Evolutionary conservation across 768 basidiomycete genomes (phyloP).

Genomic region (Suillus decipiens): DNA sequence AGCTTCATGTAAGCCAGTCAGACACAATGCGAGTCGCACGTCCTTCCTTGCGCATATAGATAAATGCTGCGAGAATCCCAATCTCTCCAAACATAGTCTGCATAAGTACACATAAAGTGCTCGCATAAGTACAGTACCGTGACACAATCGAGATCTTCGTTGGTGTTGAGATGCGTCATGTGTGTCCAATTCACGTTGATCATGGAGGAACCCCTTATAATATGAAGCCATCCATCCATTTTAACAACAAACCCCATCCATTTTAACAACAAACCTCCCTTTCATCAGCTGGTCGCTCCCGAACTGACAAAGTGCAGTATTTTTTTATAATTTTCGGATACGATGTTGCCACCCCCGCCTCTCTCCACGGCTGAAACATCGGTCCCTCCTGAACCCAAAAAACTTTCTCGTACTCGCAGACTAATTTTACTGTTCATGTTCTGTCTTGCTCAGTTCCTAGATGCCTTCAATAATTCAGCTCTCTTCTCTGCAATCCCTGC

Average conservation of each 20-base stretch:
- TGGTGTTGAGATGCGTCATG: background rate
- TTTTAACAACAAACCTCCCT: too few relatives aligned
- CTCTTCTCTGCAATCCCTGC: conserved; percentile 42
- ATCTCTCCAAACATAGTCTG: too few relatives aligned
- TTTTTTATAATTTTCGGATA: background rate
- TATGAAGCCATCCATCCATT: background rate
- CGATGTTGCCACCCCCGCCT: conserved; percentile 16
- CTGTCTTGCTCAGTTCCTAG: conserved; percentile 46
- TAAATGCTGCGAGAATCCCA: too few relatives aligned
- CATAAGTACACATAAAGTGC: too few relatives aligned
- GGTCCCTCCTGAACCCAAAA: conserved; percentile 7
- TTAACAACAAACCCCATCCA: background rate
- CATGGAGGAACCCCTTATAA: background rate
- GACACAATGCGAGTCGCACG: too few relatives aligned
- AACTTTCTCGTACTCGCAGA: conserved; percentile 29
- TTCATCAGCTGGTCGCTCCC: too few relatives aligned
- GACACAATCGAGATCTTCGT: background rate
- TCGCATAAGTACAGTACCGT: too few relatives aligned
- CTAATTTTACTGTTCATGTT: conserved; percentile 36
- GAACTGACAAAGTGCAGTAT: conserved; percentile 1
- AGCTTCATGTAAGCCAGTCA: too few relatives aligned
- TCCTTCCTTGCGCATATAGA: too few relatives aligned
- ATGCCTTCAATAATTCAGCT: conserved; percentile 44
- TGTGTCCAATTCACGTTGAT: background rate
- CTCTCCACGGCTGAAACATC: conserved; percentile 5